phyloP scores from a whole-genome alignment of 2,329 filamentous ascomycete species.

The Phialemonium atrogriseum region DNA sequence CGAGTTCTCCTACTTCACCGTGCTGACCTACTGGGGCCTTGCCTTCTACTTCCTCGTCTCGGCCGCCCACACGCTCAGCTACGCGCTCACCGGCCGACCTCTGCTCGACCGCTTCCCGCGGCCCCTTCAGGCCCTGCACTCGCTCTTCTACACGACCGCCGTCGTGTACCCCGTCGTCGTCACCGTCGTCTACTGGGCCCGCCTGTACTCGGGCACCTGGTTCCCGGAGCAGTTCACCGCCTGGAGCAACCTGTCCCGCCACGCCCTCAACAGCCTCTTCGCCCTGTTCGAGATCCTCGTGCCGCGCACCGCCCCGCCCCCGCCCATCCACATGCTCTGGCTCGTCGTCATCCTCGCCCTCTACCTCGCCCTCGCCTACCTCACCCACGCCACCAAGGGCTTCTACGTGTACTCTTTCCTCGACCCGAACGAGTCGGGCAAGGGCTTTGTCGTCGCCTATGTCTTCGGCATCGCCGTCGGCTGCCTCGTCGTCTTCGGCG shows the following conservation, averaged over 20 bases:
- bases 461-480: slow-evolving; percentile 50
- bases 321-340: slow-evolving; percentile 58
- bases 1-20: slow-evolving; percentile 76
- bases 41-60: slow-evolving; percentile 69
- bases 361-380: slow-evolving; percentile 67
- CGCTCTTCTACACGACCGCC: slow-evolving; percentile 54
- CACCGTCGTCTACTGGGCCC: slow-evolving; percentile 61
- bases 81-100: slow-evolving; percentile 44
- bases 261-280: slow-evolving; percentile 65
- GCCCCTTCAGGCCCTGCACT: slow-evolving; percentile 55
- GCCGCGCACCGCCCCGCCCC: slow-evolving; percentile 52
- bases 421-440: slow-evolving; percentile 43
- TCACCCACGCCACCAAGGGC: slow-evolving; percentile 60
- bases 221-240: slow-evolving; percentile 40
- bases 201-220: slow-evolving; percentile 47
- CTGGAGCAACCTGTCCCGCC: slow-evolving; percentile 64
- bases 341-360: slow-evolving; percentile 61
- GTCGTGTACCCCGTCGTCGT: slow-evolving; percentile 61
- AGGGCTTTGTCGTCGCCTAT: slow-evolving; percentile 54
- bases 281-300: slow-evolving; percentile 69
- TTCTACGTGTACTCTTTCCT: slow-evolving; percentile 77
- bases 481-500: slow-evolving; percentile 41
- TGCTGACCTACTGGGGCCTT: slow-evolving; percentile 74
- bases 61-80: slow-evolving; percentile 60
- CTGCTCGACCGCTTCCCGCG: slow-evolving; percentile 54